These are phyloP conservation scores for Suhomyces sp. DNA, from an alignment of 805 yeast species.

Conservation along the genomic window DNA sequence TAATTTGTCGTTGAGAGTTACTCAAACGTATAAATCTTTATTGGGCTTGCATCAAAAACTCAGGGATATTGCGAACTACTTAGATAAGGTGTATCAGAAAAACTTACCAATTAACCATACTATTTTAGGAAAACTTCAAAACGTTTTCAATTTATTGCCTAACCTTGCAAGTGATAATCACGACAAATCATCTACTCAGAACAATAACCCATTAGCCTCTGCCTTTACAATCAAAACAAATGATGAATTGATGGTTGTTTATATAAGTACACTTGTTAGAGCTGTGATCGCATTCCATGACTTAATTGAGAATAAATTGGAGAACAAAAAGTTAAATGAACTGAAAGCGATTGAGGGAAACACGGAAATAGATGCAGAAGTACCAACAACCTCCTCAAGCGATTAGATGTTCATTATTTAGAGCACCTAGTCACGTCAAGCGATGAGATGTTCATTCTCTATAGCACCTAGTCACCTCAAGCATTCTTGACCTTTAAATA, in stretches of 20 bases:
- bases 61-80: slow-evolving; percentile 70
- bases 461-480: not conserved
- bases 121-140: slow-evolving; percentile 89
- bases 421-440: not conserved
- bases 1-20: slow-evolving; percentile 76
- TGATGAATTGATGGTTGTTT: slow-evolving; percentile 93
- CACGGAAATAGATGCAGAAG: not conserved
- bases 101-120: slow-evolving; percentile 84
- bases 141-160: slow-evolving; percentile 89
- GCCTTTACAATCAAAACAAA: slow-evolving; percentile 92
- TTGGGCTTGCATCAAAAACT: slow-evolving; percentile 81
- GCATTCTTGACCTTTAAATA: not conserved
- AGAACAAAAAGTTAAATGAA: slow-evolving; percentile 51
- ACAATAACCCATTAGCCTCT: slow-evolving; percentile 57
- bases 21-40: slow-evolving; percentile 84
- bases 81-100: slow-evolving; percentile 67
- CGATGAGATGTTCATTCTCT: not conserved
- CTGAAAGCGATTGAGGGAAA: slow-evolving; percentile 11
- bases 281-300: slow-evolving; percentile 96
- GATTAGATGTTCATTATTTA: not conserved
- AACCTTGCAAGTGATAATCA: slow-evolving; percentile 47
- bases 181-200: slow-evolving; percentile 13
- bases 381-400: not conserved
- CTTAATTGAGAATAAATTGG: slow-evolving; percentile 91
- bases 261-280: slow-evolving; percentile 84